phyloP scores from a whole-genome alignment of 371 early-diverging fungal genomes.

The Mucor piriformis region DNA sequence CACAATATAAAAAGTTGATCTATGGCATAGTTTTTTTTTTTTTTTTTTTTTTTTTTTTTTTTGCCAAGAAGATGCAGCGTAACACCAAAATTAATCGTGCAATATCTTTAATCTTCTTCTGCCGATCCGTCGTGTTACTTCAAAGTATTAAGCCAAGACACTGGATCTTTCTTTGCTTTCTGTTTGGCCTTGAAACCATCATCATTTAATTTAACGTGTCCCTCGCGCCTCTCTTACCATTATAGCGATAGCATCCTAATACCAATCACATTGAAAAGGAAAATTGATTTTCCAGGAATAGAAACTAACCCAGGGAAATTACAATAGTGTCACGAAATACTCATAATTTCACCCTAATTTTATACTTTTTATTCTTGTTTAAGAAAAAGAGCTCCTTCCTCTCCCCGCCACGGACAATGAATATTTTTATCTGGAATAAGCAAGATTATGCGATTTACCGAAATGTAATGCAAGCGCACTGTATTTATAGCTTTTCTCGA shows the following conservation, averaged over 20 bases:
- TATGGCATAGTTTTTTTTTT: too few species aligned
- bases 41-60: background rate
- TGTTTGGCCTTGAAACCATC: background rate
- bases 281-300: too few species aligned
- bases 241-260: too few species aligned
- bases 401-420: background rate
- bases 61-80: constrained; percentile 8
- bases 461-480: too few species aligned
- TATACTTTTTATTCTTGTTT: background rate
- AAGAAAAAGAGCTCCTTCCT: background rate
- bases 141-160: constrained; percentile 13
- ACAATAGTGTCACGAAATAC: background rate
- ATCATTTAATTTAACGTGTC: background rate
- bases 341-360: background rate
- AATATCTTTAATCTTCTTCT: constrained; percentile 9
- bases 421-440: background rate
- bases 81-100: background rate
- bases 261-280: too few species aligned
- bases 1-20: too few species aligned
- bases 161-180: background rate
- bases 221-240: too few species aligned
- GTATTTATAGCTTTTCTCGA: too few species aligned
- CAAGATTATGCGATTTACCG: background rate
- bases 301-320: background rate
- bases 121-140: constrained; percentile 14